Evolutionary conservation across 208 protist genomes (phyloP), one percentile per base, ranked within the genome.

Genomic region (Porcisia deanei): DNA sequence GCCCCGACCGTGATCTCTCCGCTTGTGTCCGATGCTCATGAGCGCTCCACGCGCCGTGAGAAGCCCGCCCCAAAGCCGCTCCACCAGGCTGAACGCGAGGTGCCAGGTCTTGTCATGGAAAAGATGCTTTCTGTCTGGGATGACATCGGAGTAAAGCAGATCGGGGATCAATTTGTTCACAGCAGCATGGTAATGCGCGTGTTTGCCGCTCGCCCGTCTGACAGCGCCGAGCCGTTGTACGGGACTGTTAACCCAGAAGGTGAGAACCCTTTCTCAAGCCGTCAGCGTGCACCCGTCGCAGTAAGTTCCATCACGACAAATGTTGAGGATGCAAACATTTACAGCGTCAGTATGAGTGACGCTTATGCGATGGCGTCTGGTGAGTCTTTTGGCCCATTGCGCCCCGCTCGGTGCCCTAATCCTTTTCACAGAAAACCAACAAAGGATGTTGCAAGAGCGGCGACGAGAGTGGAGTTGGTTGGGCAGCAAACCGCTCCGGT

Each of bases 111-210:
- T n/a, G 88, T 83, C 30, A 91, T 96, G 86, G 81, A 85, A 54
- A 89, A 88, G 67, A 80, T 97, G 72, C 80, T 97, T 10, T 82
- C 68, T 39, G 83, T 96, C 14, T 97, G 94, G 91, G 94, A 97
- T 70, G 84, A 80, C 52, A 83, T 94, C 25, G 94, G 94, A 1
- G 71, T 94, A 57, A 86, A 83, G 71, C 75, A 91, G 37, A 77
- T 96, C n/a, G 91, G 87, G 14, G 71, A 72, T 41, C 77, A 84
- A 22, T 97, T 97, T 83, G 79, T 96, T 66, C 94, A 96, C 82
- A 97, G 94, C 73, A 94, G 86, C 16, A 96, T 96, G 94, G 82
- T 97, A 47, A 88, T 96, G 85, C 92, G 90, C 39, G 91, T 97
- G 25, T 94, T 93, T 76, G 94, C 94, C 5, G 91, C 88, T 12